Evolutionary conservation across 2,329 filamentous ascomycete genomes (phyloP).

Genomic region (Pseudogymnoascus sp.): DNA sequence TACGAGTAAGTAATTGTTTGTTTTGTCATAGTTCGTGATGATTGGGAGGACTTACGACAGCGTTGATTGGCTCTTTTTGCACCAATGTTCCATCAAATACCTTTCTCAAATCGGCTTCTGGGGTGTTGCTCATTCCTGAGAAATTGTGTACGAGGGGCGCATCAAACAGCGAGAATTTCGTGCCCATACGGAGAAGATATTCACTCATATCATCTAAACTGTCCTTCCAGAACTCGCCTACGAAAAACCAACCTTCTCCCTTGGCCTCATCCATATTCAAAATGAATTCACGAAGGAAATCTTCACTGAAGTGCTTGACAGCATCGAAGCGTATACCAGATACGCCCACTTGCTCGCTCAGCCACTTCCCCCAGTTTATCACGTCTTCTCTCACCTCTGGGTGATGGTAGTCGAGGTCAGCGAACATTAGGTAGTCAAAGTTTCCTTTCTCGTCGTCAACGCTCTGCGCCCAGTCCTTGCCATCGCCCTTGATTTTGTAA

Average conservation of each 20-base stretch:
- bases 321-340: constrained; percentile 65
- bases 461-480: constrained; percentile 55
- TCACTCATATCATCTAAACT: constrained; percentile 47
- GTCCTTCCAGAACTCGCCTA: constrained; percentile 64
- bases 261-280: constrained; percentile 44
- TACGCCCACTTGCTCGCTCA: constrained; percentile 52
- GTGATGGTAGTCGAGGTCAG: constrained; percentile 59
- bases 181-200: constrained; percentile 52
- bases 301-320: constrained; percentile 62
- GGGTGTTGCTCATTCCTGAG: constrained; percentile 48
- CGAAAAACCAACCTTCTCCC: constrained; percentile 52
- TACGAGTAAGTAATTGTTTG: background rate
- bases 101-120: constrained; percentile 52
- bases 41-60: constrained; percentile 41
- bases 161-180: constrained; percentile 58
- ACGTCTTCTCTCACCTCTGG: constrained; percentile 58
- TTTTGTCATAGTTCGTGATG: background rate
- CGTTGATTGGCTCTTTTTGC: constrained; percentile 43
- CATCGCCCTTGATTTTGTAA: constrained; percentile 55
- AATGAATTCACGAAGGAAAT: constrained; percentile 62
- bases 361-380: constrained; percentile 61
- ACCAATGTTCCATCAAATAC: constrained; percentile 58
- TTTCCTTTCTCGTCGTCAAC: constrained; percentile 56
- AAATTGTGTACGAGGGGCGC: constrained; percentile 64
- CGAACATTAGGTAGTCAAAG: constrained; percentile 66